Percentiles rank a stretch among this genome's conserved stretches.
These are phyloP conservation scores for Thinopyrum elongatum DNA, from an alignment of 176 grass and related monocot species.

Conservation along the genomic window DNA sequence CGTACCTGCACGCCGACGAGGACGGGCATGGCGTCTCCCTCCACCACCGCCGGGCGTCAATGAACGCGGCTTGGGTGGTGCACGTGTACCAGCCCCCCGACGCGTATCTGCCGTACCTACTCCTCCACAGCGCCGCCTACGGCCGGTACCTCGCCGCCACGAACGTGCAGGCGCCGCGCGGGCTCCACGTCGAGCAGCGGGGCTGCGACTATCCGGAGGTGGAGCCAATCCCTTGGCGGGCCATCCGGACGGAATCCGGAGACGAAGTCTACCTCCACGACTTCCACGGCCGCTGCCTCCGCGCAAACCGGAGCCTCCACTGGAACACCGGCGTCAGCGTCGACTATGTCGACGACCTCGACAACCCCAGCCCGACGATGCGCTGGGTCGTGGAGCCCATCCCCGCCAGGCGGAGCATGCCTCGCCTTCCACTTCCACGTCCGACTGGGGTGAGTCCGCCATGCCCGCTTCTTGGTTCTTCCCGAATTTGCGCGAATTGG, in stretches of 20 bases:
- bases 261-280: not conserved
- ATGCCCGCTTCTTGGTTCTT: not conserved
- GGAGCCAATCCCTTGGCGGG: not conserved
- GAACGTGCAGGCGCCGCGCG: not conserved
- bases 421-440: not conserved
- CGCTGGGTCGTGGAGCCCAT: conserved; percentile 13
- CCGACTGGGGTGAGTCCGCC: not conserved
- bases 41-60: not conserved
- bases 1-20: conserved; percentile 21
- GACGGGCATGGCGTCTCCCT: not conserved
- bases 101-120: not conserved
- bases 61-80: conserved; percentile 1
- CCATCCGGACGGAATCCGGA: not conserved
- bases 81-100: not conserved
- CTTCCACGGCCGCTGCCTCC: not conserved
- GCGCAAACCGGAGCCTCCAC: no score
- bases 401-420: not conserved
- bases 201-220: not conserved
- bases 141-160: conserved; percentile 14
- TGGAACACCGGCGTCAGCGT: not conserved
- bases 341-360: not conserved
- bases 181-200: not conserved
- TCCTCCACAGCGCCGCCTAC: conserved; percentile 11
- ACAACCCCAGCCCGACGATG: not conserved
- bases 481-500: no score